A percentile compares a stretch with the other conserved stretches of the same genome.
Evolutionary conservation across 306 rosid species (phyloP).

Genomic region (Corylus heterophylla): DNA sequence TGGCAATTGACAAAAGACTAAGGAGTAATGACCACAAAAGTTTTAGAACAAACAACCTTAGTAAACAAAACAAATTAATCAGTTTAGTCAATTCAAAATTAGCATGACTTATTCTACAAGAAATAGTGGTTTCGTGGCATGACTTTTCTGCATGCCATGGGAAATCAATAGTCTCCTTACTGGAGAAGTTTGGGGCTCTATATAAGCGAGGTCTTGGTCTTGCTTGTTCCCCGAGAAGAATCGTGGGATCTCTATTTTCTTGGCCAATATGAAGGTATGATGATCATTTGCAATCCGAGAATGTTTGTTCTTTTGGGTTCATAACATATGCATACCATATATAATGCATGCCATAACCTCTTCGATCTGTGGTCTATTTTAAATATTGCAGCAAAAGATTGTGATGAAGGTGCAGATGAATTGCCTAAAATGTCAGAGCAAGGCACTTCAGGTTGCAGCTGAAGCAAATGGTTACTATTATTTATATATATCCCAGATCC

Average conservation of each 20-base stretch:
- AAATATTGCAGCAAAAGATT: constrained; percentile 9
- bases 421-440: not conserved
- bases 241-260: not conserved
- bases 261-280: not conserved
- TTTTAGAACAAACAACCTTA: no score
- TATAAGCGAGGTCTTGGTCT: not conserved
- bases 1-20: no score
- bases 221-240: not conserved
- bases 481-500: not conserved
- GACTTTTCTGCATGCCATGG: not conserved
- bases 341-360: not conserved
- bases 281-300: not conserved
- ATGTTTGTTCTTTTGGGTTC: not conserved
- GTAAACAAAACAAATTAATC: no score
- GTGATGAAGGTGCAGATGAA: constrained; percentile 7
- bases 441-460: not conserved
- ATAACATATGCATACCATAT: not conserved
- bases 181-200: not conserved
- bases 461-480: not conserved
- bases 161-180: not conserved
- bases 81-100: no score
- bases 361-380: not conserved
- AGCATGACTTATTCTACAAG: no score
- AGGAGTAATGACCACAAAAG: no score
- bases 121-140: no score